phyloP scores from a whole-genome alignment of 306 rosid species.

The Trifolium pratense region DNA sequence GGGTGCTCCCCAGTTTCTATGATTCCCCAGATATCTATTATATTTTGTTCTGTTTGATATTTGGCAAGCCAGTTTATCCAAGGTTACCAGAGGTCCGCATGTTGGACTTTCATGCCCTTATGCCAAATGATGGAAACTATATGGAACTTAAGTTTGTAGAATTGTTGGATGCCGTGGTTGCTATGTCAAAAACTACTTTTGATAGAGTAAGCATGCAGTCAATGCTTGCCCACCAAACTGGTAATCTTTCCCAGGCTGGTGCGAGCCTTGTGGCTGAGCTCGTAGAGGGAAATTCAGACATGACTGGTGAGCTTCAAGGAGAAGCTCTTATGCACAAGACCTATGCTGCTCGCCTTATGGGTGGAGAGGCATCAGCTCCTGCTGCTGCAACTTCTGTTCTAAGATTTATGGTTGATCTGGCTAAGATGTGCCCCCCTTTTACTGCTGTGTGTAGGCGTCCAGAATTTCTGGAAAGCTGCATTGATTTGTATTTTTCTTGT shows the following conservation, averaged over 20 bases:
- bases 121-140: conserved; percentile 85
- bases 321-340: conserved; percentile 99
- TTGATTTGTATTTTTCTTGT: conserved; percentile 94
- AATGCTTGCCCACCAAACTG: conserved; percentile 93
- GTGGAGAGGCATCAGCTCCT: conserved; percentile 99
- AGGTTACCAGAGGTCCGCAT: conserved; percentile 98
- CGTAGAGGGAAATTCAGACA: conserved; percentile 90
- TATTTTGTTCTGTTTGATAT: conserved; percentile 93
- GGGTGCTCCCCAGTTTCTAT: conserved; percentile 92
- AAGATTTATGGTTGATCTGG: conserved; percentile 98
- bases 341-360: conserved; percentile 99
- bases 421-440: conserved; percentile 94
- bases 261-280: conserved; percentile 99
- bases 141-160: conserved; percentile 80
- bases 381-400: conserved; percentile 95
- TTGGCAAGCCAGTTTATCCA: conserved; percentile 97
- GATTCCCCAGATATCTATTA: conserved; percentile 98
- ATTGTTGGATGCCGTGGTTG: conserved; percentile 86
- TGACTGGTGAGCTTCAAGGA: conserved; percentile 99
- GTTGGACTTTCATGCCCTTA: conserved; percentile 98
- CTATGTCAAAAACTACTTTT: conserved; percentile 92
- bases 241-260: conserved; percentile 92
- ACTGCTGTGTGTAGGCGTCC: conserved; percentile 85
- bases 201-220: conserved; percentile 91
- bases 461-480: conserved; percentile 96